Evolutionary conservation across 192 early-diverging fungal species (phyloP), one percentile per base, ranked within the genome.

Genomic region (Kappamyces sp.): DNA sequence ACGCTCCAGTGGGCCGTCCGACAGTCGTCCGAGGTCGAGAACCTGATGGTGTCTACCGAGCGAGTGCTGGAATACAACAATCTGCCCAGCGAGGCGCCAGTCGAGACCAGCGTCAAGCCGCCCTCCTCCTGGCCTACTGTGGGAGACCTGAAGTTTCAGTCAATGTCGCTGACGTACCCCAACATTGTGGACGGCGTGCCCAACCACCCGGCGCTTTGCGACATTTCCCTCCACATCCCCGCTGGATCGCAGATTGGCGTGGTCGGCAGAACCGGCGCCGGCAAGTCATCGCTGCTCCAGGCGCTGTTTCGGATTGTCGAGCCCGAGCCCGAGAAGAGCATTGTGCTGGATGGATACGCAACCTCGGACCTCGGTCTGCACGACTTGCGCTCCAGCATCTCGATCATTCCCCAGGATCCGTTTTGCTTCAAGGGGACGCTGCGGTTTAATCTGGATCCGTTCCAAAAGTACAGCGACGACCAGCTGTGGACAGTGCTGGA

Each of bases 381-480:
- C 31, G 77, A 80, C n/a, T 61, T 93, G 46, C 78, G 90, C 1
- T 48, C 53, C 45, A 62, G 72, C 22, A 70, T 79, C 60, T 63
- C 64, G 4, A 72, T 85, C 48, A 84, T 86, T 43, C 86, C 86
- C 0, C 86, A 87, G 49, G 83, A 85, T 52, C 71, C 81, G 32
- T 76, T 83, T 62, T 65, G 77, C 9, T 87, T 85, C 60, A 69
- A 70, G 3, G 85, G 83, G n/a, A 81, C 89, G 0, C 74, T 94
- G 5, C 76, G 88, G 32, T 88, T 75, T 54, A 92, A 93, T 51
- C 57, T 92, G 2, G 90, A 92, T 51, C 89, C 87, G 11, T 74
- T 85, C 43, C 65, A 66, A 34, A 60, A 65, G 30, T 75, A 86
- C 61, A 57, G 66, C 2, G 91, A 93, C 63, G 64, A 70, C 2